Conservation (phyloP, 129 eudicot genomes). For the Apium graveolens region DNA sequence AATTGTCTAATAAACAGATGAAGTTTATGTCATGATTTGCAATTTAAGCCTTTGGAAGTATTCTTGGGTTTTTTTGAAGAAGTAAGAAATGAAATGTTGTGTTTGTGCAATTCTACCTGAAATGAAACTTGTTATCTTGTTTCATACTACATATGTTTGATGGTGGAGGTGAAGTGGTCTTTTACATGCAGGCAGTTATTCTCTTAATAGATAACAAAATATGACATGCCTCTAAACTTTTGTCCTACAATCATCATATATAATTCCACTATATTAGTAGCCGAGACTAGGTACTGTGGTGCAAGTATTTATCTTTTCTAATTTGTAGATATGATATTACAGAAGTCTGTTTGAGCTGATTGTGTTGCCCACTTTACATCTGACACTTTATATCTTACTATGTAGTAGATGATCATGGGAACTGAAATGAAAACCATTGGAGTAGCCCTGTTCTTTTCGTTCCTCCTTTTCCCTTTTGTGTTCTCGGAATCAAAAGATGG, state of each 20-base stretch:
- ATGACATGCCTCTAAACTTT: neutral
- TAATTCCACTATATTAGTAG: neutral
- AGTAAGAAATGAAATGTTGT: neutral
- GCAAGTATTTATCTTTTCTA: neutral
- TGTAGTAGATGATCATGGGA: slow-evolving; percentile 30
- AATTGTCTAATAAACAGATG: neutral
- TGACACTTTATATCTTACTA: neutral
- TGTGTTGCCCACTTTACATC: neutral
- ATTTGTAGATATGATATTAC: neutral
- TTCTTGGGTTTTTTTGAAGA: neutral
- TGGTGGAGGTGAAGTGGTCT: neutral
- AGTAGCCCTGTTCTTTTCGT: slow-evolving; percentile 25
- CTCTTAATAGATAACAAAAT: neutral
- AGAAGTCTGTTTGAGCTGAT: neutral
- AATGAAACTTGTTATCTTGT: neutral
- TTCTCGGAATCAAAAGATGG: slow-evolving; percentile 37
- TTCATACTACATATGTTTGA: neutral
- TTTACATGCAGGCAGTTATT: neutral
- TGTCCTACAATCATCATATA: neutral
- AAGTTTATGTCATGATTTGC: neutral
- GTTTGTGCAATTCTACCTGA: neutral
- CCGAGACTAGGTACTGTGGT: neutral
- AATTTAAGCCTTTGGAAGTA: neutral
- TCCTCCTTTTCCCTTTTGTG: slow-evolving; percentile 20
- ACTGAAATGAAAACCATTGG: slow-evolving; percentile 13